phyloP scores from a whole-genome alignment of 1,284 basidiomycete genomes.

The Austroboletus novae-zelandiae region DNA sequence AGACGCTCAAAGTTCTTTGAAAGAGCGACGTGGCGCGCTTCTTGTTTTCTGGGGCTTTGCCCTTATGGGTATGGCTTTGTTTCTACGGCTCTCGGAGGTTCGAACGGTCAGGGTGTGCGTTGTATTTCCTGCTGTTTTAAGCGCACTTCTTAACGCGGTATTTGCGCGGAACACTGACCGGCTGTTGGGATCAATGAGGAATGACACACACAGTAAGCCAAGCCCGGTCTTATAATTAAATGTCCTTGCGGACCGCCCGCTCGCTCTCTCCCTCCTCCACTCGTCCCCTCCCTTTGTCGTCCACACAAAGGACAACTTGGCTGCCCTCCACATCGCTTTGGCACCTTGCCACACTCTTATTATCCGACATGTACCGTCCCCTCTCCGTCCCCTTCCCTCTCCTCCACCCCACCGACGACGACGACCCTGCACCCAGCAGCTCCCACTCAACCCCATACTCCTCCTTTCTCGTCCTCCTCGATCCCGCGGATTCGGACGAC shows the following conservation, averaged over 20 bases:
- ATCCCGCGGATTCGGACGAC: conserved; percentile 2
- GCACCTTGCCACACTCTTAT: conserved; percentile 13
- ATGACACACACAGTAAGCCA: conserved; percentile 10
- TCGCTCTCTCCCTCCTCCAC: conserved; percentile 8
- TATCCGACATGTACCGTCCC: conserved; percentile 18
- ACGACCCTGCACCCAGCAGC: conserved; percentile 12
- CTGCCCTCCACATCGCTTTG: conserved; percentile 25
- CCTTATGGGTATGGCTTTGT: conserved; percentile 16
- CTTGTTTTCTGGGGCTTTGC: conserved; percentile 2
- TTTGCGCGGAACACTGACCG: background rate
- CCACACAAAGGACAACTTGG: conserved; percentile 20
- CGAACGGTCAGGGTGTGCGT: background rate
- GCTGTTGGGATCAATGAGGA: conserved; percentile 13
- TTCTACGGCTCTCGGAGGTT: background rate
- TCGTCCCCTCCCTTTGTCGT: conserved; percentile 24
- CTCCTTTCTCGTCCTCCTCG: conserved; percentile 14
- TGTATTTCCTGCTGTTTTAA: background rate
- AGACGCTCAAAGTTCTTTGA: background rate
- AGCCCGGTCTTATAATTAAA: conserved; percentile 16
- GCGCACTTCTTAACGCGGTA: background rate
- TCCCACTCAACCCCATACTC: conserved; percentile 24
- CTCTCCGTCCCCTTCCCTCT: conserved; percentile 12
- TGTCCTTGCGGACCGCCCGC: conserved; percentile 12
- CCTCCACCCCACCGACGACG: conserved; percentile 12
- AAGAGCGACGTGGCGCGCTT: background rate